Percentiles rank a stretch among this genome's conserved stretches.
phyloP scores from a whole-genome alignment of 169 alveolate genomes.

The Perkinsus olseni region DNA sequence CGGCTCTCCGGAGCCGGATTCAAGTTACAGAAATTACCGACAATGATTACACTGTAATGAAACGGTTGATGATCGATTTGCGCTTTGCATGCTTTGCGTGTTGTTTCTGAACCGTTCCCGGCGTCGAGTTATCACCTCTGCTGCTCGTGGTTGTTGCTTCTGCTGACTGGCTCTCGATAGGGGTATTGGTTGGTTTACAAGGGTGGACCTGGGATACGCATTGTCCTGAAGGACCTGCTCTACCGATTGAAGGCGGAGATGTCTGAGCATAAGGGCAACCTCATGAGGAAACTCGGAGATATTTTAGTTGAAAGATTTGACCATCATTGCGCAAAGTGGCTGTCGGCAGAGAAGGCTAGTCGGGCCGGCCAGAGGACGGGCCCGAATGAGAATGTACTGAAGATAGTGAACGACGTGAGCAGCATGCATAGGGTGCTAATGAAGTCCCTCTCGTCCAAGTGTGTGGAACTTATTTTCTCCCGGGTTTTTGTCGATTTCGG shows the following conservation, averaged over 20 bases:
- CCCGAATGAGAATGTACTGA: background rate
- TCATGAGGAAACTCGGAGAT: background rate
- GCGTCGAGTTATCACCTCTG: background rate
- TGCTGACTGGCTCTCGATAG: no score
- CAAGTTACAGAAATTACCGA: background rate
- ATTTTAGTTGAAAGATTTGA: background rate
- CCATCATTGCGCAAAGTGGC: background rate
- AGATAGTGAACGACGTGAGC: background rate
- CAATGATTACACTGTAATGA: background rate
- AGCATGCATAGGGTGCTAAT: background rate
- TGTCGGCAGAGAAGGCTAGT: background rate
- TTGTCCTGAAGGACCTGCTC: background rate
- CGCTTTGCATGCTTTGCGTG: background rate
- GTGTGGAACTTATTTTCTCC: background rate
- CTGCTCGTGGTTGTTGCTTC: no score
- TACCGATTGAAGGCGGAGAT: background rate
- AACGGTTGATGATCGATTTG: background rate
- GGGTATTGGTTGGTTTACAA: background rate
- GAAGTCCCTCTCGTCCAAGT: background rate
- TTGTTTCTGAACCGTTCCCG: background rate
- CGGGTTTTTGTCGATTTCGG: background rate
- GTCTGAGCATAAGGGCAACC: background rate
- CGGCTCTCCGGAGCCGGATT: background rate
- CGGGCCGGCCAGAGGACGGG: background rate
- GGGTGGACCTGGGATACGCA: background rate